phyloP scores from a whole-genome alignment of 202 grass and related monocot species.

The Bolboschoenoplectus hybrid region DNA sequence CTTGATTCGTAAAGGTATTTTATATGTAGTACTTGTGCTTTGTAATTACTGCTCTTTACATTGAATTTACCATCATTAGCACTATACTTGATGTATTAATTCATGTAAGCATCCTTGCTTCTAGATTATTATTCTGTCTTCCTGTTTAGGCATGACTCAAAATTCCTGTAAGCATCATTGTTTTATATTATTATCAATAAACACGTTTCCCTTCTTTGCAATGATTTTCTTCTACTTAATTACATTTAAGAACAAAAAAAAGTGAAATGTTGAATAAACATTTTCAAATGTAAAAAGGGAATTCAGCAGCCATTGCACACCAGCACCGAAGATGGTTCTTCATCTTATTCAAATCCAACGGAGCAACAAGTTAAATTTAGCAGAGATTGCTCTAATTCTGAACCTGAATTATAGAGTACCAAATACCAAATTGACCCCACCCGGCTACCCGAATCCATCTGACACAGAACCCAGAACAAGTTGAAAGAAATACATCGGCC shows the following conservation, averaged over 20 bases:
- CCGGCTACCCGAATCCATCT: not conserved
- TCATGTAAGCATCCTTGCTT: not conserved
- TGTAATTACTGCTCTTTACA: not conserved
- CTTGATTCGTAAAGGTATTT: not conserved
- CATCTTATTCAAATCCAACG: not conserved
- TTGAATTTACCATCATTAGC: not conserved
- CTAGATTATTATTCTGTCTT: not conserved
- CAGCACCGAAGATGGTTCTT: not conserved
- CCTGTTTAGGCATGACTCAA: not conserved
- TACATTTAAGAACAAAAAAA: not conserved
- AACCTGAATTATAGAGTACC: not conserved
- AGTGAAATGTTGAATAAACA: not conserved
- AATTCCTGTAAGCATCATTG: slow-evolving; percentile 1
- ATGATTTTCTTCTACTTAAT: not conserved
- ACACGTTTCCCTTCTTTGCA: not conserved
- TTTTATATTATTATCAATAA: not conserved
- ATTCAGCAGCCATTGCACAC: not conserved
- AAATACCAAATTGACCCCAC: not conserved
- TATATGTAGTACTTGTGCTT: not conserved
- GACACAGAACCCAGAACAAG: not conserved
- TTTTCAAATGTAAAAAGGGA: not conserved
- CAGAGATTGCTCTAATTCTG: not conserved
- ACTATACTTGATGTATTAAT: too few relatives aligned
- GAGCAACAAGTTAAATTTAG: not conserved
- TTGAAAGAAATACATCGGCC: not conserved